Percentiles rank a stretch among this genome's conserved stretches.
Evolutionary conservation across 805 yeast genomes (phyloP).

Genomic region (Lipomyces spencermartinsiae): DNA sequence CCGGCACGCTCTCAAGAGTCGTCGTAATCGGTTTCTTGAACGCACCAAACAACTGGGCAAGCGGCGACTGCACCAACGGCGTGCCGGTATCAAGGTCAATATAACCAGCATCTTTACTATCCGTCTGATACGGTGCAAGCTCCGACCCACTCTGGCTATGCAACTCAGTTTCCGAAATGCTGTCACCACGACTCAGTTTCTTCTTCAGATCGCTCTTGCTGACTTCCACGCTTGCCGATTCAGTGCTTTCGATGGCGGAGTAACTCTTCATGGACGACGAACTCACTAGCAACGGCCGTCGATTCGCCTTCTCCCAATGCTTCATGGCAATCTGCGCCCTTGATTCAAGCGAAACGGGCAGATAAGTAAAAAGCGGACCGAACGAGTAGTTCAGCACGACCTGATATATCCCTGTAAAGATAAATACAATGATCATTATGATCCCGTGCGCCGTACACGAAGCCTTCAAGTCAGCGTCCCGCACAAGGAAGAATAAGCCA

Average conservation of each 20-base stretch:
- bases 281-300: not conserved
- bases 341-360: slow-evolving; percentile 47
- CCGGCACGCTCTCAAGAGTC: slow-evolving; percentile 21
- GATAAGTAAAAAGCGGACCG: slow-evolving; percentile 46
- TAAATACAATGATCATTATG: slow-evolving; percentile 58
- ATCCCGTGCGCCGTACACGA: slow-evolving; percentile 57
- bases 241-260: not conserved
- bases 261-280: slow-evolving; percentile 4
- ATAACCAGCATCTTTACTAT: slow-evolving; percentile 10
- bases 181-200: not conserved
- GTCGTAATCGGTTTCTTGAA: slow-evolving; percentile 20
- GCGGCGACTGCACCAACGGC: slow-evolving; percentile 26
- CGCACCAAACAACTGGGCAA: slow-evolving; percentile 21
- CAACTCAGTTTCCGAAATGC: slow-evolving; percentile 13
- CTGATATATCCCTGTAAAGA: slow-evolving; percentile 65
- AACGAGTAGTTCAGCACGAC: slow-evolving; percentile 56
- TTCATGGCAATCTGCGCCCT: slow-evolving; percentile 22
- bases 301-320: slow-evolving; percentile 13
- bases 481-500: slow-evolving; percentile 73
- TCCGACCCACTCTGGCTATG: not conserved
- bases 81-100: slow-evolving; percentile 4
- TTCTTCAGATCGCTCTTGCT: slow-evolving; percentile 8
- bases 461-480: slow-evolving; percentile 54
- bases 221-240: not conserved
- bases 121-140: not conserved